Conservation (phyloP, 331 rosid species). For the Rosa hybrid region DNA sequence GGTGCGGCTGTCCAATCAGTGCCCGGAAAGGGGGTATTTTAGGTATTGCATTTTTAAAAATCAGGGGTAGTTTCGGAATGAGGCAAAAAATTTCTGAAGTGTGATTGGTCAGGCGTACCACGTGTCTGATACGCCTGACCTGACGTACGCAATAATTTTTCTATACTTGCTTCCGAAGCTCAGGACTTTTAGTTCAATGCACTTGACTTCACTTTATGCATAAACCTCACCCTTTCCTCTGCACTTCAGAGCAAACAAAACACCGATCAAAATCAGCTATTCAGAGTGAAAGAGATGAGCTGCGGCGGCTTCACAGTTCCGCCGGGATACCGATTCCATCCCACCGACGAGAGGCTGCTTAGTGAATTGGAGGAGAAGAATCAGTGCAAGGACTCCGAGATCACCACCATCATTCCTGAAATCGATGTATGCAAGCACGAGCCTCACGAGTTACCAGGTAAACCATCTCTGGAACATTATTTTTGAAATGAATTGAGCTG, state of each 20-base stretch:
- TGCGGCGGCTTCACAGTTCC: not conserved
- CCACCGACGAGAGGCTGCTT: not conserved
- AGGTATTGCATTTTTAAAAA: no score
- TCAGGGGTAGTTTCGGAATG: no score
- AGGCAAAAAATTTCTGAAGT: no score
- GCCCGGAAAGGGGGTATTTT: no score
- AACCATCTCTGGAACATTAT: not conserved
- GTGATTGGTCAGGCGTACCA: no score
- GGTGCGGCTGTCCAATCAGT: no score
- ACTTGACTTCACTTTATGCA: no score
- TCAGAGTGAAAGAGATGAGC: not conserved
- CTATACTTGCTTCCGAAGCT: not conserved
- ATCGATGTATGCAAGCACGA: constrained; percentile 43
- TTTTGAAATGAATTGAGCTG: no score
- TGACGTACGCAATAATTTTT: no score
- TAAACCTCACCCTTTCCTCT: not conserved
- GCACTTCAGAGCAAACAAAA: not conserved
- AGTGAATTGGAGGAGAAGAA: constrained; percentile 33
- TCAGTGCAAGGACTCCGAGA: constrained; percentile 9
- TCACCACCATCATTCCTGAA: constrained; percentile 24
- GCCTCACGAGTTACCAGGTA: constrained; percentile 54
- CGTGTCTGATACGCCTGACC: no score
- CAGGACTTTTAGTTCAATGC: not conserved
- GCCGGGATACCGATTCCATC: not conserved
- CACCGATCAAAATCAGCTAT: not conserved